Conservation (phyloP, 2,329 filamentous ascomycete species). For the Polychaeton citri region DNA sequence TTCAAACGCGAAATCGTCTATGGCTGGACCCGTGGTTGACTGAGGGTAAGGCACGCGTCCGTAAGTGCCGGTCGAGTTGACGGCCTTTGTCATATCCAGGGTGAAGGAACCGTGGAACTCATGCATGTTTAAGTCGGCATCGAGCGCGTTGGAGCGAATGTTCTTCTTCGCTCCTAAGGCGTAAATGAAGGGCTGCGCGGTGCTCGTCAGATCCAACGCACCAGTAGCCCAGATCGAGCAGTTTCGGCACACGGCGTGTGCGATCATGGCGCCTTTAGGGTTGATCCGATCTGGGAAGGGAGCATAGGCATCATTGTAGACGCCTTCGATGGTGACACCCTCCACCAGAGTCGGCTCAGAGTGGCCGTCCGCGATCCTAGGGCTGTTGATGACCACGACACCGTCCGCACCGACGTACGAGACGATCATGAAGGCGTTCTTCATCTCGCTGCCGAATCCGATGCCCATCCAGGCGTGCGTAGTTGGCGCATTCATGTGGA, state of each 20-base stretch:
- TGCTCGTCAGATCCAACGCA: constrained; percentile 20
- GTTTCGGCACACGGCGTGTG: constrained; percentile 26
- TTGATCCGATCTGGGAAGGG: constrained; percentile 16
- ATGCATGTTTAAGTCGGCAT: constrained; percentile 25
- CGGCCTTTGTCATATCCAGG: constrained; percentile 27
- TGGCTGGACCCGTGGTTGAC: constrained; percentile 11
- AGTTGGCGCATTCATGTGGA: constrained; percentile 19
- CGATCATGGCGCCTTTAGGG: constrained; percentile 11
- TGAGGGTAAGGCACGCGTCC: constrained; percentile 24
- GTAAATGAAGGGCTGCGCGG: constrained; percentile 27
- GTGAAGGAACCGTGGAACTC: constrained; percentile 26
- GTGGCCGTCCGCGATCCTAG: constrained; percentile 21
- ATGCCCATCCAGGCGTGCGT: constrained; percentile 31
- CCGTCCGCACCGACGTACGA: constrained; percentile 25
- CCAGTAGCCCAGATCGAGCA: constrained; percentile 25
- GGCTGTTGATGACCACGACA: constrained; percentile 24
- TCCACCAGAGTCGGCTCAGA: constrained; percentile 23
- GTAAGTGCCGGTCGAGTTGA: constrained; percentile 13
- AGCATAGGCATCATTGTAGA: constrained; percentile 20
- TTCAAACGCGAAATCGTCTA: constrained; percentile 9
- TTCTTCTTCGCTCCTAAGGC: constrained; percentile 25
- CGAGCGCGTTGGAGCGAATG: constrained; percentile 15
- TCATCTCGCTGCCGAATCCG: constrained; percentile 31
- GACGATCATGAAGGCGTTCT: constrained; percentile 30
- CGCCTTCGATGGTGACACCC: constrained; percentile 16